Evolutionary conservation across 768 basidiomycete species (phyloP).

Genomic region (Tubosaeta sp.): DNA sequence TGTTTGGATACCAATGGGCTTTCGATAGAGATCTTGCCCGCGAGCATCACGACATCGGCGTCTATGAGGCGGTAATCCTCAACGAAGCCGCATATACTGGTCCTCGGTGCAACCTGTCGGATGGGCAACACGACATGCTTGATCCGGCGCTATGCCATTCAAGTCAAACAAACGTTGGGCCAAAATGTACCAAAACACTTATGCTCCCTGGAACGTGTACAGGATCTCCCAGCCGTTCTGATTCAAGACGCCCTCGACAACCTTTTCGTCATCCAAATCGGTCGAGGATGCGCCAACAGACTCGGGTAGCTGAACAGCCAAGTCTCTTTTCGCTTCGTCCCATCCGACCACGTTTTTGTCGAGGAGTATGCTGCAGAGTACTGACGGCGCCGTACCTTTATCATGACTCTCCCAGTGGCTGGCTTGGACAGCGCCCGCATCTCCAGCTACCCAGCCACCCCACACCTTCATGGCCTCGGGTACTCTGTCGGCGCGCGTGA

Average conservation of each 20-base stretch:
- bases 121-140: constrained; percentile 36
- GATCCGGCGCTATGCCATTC: constrained; percentile 35
- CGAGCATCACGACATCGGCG: constrained; percentile 37
- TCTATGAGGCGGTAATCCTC: constrained; percentile 35
- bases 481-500: constrained; percentile 35
- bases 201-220: constrained; percentile 28
- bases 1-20: constrained; percentile 14
- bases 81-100: constrained; percentile 33
- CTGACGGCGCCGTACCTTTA: constrained; percentile 5
- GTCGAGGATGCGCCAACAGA: not conserved
- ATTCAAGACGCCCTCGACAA: constrained; percentile 29
- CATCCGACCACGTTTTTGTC: constrained; percentile 25
- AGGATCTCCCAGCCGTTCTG: constrained; percentile 35
- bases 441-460: too few relatives aligned
- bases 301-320: constrained; percentile 18
- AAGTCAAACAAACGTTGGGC: constrained; percentile 8
- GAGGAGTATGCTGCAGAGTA: constrained; percentile 18
- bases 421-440: constrained; percentile 8
- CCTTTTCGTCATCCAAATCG: constrained; percentile 23
- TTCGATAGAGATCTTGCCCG: constrained; percentile 35
- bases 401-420: constrained; percentile 11
- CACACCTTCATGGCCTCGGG: too few relatives aligned
- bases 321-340: constrained; percentile 20
- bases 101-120: constrained; percentile 21
- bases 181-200: constrained; percentile 15